A percentile compares a stretch with the other conserved stretches of the same genome.
Evolutionary conservation across 73 alveolate species (phyloP).

Genomic region (Durusdinium trenchii): DNA sequence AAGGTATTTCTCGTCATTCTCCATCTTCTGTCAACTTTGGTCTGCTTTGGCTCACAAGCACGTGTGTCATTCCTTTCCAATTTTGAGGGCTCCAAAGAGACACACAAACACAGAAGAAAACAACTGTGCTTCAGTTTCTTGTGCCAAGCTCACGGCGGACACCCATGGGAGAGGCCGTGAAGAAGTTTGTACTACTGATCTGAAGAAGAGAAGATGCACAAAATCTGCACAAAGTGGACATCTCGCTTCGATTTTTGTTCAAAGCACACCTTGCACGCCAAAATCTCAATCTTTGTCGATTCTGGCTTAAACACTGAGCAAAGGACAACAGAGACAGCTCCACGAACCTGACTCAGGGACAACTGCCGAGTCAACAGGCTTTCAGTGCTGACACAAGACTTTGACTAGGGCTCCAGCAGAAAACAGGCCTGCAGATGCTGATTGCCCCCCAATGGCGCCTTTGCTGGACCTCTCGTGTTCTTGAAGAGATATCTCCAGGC

Average conservation of each 20-base stretch:
- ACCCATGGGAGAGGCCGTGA: constrained; percentile 94
- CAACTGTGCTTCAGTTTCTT: no score
- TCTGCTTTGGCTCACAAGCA: no score
- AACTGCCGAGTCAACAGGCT: neutral
- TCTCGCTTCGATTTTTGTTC: no score
- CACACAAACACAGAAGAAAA: no score
- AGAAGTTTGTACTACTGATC: constrained; percentile 95
- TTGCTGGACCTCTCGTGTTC: constrained; percentile 26
- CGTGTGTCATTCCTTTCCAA: no score
- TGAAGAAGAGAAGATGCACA: neutral
- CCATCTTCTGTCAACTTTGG: no score
- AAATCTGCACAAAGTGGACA: no score
- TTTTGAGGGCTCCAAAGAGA: no score
- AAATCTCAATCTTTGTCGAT: no score
- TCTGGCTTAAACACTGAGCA: neutral
- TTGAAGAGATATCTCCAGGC: neutral
- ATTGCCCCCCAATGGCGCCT: constrained; percentile 71
- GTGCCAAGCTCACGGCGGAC: constrained; percentile 63
- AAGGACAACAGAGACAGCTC: constrained; percentile 76
- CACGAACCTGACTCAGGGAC: constrained; percentile 57
- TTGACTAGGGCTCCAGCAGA: neutral
- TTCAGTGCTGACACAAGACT: neutral
- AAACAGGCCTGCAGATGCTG: constrained; percentile 90
- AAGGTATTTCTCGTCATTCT: no score
- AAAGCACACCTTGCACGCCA: no score